Evolutionary conservation across 2,329 filamentous ascomycete species (phyloP).

Genomic region (Hypoxylon rubiginosum): DNA sequence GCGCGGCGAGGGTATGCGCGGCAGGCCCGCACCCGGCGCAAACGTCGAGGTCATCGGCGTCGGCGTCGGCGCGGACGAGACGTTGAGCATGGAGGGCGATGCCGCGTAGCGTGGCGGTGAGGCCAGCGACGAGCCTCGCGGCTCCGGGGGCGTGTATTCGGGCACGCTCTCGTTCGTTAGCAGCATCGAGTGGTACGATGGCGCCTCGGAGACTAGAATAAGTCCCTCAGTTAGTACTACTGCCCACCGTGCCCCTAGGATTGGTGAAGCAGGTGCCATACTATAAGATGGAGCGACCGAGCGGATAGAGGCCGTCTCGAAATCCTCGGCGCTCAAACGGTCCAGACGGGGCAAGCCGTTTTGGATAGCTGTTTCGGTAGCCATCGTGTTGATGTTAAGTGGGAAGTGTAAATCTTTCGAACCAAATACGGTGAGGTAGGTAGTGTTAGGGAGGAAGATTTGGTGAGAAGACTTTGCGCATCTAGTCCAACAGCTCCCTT

Average conservation of each 20-base stretch:
- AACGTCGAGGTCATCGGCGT: conserved; percentile 45
- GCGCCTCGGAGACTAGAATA: conserved; percentile 70
- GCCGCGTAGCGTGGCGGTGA: conserved; percentile 44
- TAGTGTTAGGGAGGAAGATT: conserved; percentile 36
- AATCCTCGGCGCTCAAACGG: conserved; percentile 64
- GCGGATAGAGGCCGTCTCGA: conserved; percentile 75
- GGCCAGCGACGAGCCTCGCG: conserved; percentile 34
- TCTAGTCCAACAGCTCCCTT: conserved; percentile 35
- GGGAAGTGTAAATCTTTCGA: conserved; percentile 24
- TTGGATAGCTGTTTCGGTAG: conserved; percentile 47
- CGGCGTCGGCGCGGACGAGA: conserved; percentile 47
- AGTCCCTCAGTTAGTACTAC: conserved; percentile 36
- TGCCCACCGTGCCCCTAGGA: conserved; percentile 3
- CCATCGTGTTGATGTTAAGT: conserved; percentile 44
- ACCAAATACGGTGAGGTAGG: conserved; percentile 12
- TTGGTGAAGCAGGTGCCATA: conserved; percentile 53
- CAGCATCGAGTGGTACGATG: conserved; percentile 72
- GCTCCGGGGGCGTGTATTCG: conserved; percentile 61
- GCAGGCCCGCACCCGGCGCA: conserved; percentile 60
- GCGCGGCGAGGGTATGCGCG: conserved; percentile 61
- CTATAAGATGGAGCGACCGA: conserved; percentile 78
- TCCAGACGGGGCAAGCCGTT: conserved; percentile 43
- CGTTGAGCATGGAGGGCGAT: conserved; percentile 40
- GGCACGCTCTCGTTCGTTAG: conserved; percentile 64
- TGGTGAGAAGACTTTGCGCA: conserved; percentile 40